These are phyloP conservation scores for Ganoderma boninense DNA, from an alignment of 1,284 basidiomycete genomes.

Conservation along the genomic window DNA sequence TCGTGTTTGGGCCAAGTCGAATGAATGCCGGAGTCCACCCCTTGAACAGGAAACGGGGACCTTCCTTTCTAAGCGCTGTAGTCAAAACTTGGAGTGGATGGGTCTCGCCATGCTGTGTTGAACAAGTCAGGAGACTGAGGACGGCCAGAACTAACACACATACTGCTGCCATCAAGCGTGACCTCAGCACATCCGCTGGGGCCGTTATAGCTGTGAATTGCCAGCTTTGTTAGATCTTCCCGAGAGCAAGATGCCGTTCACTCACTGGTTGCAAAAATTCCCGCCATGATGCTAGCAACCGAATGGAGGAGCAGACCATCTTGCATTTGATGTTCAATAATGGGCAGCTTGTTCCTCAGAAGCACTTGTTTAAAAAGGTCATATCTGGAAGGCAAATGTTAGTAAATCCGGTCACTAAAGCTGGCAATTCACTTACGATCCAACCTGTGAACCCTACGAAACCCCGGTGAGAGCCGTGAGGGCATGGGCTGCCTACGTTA, in stretches of 20 bases:
- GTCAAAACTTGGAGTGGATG: conserved; percentile 60
- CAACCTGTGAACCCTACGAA: conserved; percentile 80
- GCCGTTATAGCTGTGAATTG: conserved; percentile 77
- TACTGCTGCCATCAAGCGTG: conserved; percentile 79
- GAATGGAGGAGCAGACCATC: conserved; percentile 76
- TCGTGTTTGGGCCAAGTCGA: conserved; percentile 84
- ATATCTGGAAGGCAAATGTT: conserved; percentile 61
- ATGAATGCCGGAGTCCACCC: conserved; percentile 90
- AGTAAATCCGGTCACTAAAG: conserved; percentile 11
- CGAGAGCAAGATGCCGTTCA: conserved; percentile 23
- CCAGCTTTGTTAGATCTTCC: conserved; percentile 17
- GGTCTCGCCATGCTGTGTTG: conserved; percentile 48
- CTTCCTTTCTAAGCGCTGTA: conserved; percentile 75
- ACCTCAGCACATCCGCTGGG: conserved; percentile 88
- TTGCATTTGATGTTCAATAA: conserved; percentile 72
- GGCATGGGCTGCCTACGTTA: background rate
- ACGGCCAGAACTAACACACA: conserved; percentile 32
- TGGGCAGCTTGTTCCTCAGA: conserved; percentile 60
- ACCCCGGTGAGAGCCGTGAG: conserved; percentile 29
- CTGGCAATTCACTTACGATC: conserved; percentile 69
- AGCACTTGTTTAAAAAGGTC: conserved; percentile 85
- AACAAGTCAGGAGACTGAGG: conserved; percentile 1
- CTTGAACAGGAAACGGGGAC: conserved; percentile 86
- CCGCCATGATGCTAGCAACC: conserved; percentile 72
- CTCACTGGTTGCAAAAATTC: conserved; percentile 88